phyloP scores from a whole-genome alignment of 2,329 filamentous ascomycete genomes.

The Tolypocladium ophioglossoides region DNA sequence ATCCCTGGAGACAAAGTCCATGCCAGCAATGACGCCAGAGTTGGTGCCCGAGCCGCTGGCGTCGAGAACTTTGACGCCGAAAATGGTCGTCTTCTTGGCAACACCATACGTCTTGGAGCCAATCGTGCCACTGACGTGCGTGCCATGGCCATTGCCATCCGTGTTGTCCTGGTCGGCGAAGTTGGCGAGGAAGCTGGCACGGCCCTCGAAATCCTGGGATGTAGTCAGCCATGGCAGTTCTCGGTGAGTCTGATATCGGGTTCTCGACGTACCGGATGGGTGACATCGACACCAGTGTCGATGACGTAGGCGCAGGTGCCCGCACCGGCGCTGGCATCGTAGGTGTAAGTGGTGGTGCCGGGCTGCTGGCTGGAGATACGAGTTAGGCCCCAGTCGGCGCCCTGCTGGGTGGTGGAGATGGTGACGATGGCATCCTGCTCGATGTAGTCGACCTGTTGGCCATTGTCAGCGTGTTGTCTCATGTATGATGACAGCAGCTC shows the following conservation, averaged over 20 bases:
- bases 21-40: slow-evolving; percentile 32
- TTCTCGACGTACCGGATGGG: slow-evolving; percentile 21
- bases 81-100: slow-evolving; percentile 31
- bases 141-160: slow-evolving; percentile 36
- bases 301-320: slow-evolving; percentile 33
- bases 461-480: background rate
- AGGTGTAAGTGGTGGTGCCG: slow-evolving; percentile 20
- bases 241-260: background rate
- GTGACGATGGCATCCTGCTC: slow-evolving; percentile 33
- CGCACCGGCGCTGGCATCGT: slow-evolving; percentile 25
- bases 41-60: slow-evolving; percentile 23
- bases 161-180: slow-evolving; percentile 23
- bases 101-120: slow-evolving; percentile 31
- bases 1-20: slow-evolving; percentile 29
- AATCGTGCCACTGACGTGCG: slow-evolving; percentile 35
- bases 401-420: slow-evolving; percentile 36
- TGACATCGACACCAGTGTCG: slow-evolving; percentile 30
- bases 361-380: slow-evolving; percentile 23
- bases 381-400: slow-evolving; percentile 29
- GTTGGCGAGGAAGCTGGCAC: slow-evolving; percentile 28
- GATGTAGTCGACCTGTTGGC: slow-evolving; percentile 20
- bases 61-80: slow-evolving; percentile 35
- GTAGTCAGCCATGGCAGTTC: background rate
- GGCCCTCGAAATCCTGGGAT: slow-evolving; percentile 27
- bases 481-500: background rate